Percentiles rank a stretch among this genome's conserved stretches.
Conservation (phyloP, 1,139 yeast species). For the Saccharomycopsis hybrid region DNA sequence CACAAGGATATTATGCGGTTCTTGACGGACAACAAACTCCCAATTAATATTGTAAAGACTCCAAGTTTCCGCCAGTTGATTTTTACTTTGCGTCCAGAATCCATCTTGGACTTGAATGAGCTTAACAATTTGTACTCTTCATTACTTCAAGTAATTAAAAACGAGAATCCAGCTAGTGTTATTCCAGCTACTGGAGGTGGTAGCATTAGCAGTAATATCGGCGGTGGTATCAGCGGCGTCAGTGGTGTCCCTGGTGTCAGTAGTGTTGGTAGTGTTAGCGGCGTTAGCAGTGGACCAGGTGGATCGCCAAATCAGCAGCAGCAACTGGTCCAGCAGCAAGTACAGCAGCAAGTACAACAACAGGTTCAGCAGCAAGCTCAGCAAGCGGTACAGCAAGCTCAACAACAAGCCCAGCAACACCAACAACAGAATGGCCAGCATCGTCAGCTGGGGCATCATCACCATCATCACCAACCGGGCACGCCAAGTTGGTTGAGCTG, state of each 20-base stretch:
- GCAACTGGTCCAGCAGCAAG: background rate
- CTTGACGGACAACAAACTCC: conserved; percentile 45
- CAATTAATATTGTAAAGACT: conserved; percentile 42
- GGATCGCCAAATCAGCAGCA: background rate
- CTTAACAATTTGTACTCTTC: conserved; percentile 41
- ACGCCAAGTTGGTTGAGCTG: too few relatives aligned
- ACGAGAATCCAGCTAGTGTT: conserved; percentile 10
- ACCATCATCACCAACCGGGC: too few relatives aligned
- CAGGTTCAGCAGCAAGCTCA: background rate
- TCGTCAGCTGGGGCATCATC: too few relatives aligned
- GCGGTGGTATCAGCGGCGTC: background rate
- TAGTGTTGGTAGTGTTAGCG: too few relatives aligned
- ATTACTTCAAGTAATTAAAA: conserved; percentile 40
- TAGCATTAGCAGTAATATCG: too few relatives aligned
- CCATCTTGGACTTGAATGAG: conserved; percentile 42
- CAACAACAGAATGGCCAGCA: too few relatives aligned
- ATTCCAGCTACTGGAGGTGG: too few relatives aligned
- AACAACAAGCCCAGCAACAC: too few relatives aligned
- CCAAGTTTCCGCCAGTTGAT: conserved; percentile 48
- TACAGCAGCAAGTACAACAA: background rate
- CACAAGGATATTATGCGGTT: conserved; percentile 47
- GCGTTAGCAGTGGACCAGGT: background rate
- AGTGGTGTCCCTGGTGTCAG: background rate
- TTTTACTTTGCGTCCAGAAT: conserved; percentile 43
- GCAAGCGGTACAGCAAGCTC: background rate